Evolutionary conservation across 2,329 filamentous ascomycete genomes (phyloP), one percentile per base, ranked within the genome.

Genomic region (Calonectria ilicicola): DNA sequence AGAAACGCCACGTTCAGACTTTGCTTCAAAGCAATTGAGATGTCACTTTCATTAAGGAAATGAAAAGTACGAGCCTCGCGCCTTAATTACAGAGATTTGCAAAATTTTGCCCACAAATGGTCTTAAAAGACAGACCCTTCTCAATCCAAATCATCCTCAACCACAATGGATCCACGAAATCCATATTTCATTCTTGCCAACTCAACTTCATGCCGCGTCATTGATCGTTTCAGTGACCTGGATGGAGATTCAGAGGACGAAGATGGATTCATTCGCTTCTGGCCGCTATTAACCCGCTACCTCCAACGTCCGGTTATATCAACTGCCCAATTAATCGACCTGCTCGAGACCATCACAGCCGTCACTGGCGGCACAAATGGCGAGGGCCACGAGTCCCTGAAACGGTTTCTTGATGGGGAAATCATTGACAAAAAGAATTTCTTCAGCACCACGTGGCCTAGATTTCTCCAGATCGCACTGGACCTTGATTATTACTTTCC

Each of bases 171-270:
- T 17, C 19, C 73, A 19, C 69, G 72, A 17, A 63, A 70, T 5
- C 26, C 65, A 10, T 53, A 40, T 4, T 80, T 80, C 23, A 27
- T 76, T 53, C 75, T 80, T 63, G 70, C 75, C 32, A 80, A 74
- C 26, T 78, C 74, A 1, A 42, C 47, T 15, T 72, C 62, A 0
- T 79, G 78, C 14, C 70, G 72, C 23, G 71, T 80, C 19, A 65
- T 81, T 17, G 82, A 82, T 67, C 80, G 81, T n/a, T 82, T 82
- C 69, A 82, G 80, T 56, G 71, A 80, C 47, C 75, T 82, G 12
- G 78, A 73, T 0, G 73, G 76, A 2, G 40, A 75, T 15, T 17
- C 35, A 12, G 78, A 81, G 42, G 79, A 79, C 17, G 68, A 72
- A 0, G 26, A 75, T 29, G 80, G 81, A 1, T 70, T 73, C 3